These are phyloP conservation scores for Skeletonema marinoi DNA, from an alignment of 108 stramenopile genomes.

Conservation along the genomic window DNA sequence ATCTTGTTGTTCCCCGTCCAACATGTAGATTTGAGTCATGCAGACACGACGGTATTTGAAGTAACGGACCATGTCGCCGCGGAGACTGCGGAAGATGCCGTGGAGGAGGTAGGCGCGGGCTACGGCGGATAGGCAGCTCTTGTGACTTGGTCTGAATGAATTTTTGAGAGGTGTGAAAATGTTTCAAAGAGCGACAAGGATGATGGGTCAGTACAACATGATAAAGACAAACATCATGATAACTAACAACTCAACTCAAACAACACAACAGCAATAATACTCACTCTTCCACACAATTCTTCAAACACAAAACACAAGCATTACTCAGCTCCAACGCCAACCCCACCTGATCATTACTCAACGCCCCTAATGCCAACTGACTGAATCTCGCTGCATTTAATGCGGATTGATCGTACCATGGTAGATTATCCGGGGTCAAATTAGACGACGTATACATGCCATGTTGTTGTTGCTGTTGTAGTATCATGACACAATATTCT, in stretches of 20 bases:
- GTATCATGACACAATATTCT: slow-evolving; percentile 57
- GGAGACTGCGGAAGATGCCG: slow-evolving; percentile 78
- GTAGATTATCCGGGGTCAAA: slow-evolving; percentile 45
- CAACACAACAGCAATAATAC: slow-evolving; percentile 57
- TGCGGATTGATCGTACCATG: slow-evolving; percentile 70
- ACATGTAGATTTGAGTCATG: slow-evolving; percentile 68
- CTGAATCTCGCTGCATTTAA: slow-evolving; percentile 83
- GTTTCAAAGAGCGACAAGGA: background rate
- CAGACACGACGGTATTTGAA: slow-evolving; percentile 91
- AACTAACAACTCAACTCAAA: slow-evolving; percentile 52
- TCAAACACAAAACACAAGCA: slow-evolving; percentile 79
- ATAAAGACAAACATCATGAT: slow-evolving; percentile 10
- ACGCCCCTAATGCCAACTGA: slow-evolving; percentile 81
- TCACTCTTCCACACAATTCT: slow-evolving; percentile 60
- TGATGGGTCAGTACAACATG: slow-evolving; percentile 48
- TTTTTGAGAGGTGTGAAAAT: background rate
- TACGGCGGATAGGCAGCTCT: slow-evolving; percentile 70
- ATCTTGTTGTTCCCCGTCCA: slow-evolving; percentile 34
- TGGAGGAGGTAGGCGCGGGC: slow-evolving; percentile 85
- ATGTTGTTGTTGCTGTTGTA: background rate
- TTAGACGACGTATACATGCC: slow-evolving; percentile 8
- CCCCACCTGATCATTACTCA: slow-evolving; percentile 74
- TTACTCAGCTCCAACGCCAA: slow-evolving; percentile 84
- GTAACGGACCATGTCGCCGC: slow-evolving; percentile 85
- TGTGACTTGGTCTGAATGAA: slow-evolving; percentile 32